Percentiles rank a stretch among this genome's conserved stretches.
Evolutionary conservation across 2,329 filamentous ascomycete species (phyloP).

Genomic region (Talaromyces sp.): DNA sequence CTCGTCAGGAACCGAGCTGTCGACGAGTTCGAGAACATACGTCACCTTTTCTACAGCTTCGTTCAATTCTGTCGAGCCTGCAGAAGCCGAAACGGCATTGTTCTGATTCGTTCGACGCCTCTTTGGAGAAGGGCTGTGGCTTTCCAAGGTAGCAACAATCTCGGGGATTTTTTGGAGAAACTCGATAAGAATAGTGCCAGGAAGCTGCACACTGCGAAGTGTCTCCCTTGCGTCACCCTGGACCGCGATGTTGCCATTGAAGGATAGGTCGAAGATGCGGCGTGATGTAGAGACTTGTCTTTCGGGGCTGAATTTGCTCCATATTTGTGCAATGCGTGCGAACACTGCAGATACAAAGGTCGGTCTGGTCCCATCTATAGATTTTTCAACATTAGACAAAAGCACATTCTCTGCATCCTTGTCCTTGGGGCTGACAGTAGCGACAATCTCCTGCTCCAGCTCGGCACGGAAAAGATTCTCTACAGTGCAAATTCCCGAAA

Average conservation of each 20-base stretch:
- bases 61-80: conserved; percentile 60
- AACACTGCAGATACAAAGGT: conserved; percentile 64
- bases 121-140: conserved; percentile 69
- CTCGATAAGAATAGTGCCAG: conserved; percentile 64
- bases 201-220: conserved; percentile 66
- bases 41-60: conserved; percentile 71
- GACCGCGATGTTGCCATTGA: conserved; percentile 25
- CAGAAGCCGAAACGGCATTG: conserved; percentile 58
- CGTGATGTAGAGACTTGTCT: conserved; percentile 31
- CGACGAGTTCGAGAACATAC: conserved; percentile 81
- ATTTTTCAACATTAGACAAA: conserved; percentile 45
- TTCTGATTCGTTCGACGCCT: conserved; percentile 72
- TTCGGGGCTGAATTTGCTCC: conserved; percentile 48
- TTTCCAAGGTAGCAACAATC: conserved; percentile 63
- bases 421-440: conserved; percentile 52
- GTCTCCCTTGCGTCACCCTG: conserved; percentile 53
- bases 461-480: conserved; percentile 46
- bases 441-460: conserved; percentile 50
- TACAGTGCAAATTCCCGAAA: conserved; percentile 43
- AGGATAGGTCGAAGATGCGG: conserved; percentile 37
- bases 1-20: conserved; percentile 68
- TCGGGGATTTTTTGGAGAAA: conserved; percentile 72
- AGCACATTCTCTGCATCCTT: conserved; percentile 54
- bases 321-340: conserved; percentile 63
- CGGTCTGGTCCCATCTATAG: conserved; percentile 39